A percentile compares a stretch with the other conserved stretches of the same genome.
phyloP scores from a whole-genome alignment of 2,329 filamentous ascomycete genomes.

The Aspergillus sp. region DNA sequence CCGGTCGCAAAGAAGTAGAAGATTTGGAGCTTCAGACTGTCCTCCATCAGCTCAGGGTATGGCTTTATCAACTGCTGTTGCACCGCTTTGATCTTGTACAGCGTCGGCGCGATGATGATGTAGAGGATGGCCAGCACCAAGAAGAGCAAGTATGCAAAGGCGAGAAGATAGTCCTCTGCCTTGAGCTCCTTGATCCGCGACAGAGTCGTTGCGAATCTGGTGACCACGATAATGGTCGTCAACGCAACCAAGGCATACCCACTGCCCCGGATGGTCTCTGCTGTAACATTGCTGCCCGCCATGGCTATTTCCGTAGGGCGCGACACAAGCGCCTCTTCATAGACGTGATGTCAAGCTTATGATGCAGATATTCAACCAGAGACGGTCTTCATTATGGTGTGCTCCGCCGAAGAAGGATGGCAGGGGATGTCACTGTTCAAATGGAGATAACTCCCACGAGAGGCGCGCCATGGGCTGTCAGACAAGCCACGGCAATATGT shows the following conservation, averaged over 20 bases:
- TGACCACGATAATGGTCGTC: conserved; percentile 16
- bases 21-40: conserved; percentile 31
- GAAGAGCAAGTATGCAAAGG: conserved; percentile 26
- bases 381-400: neutral
- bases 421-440: neutral
- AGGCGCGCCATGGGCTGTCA: neutral
- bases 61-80: conserved; percentile 18
- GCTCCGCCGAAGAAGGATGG: neutral
- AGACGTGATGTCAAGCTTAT: too few species aligned
- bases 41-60: conserved; percentile 31
- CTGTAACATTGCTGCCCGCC: neutral
- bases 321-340: neutral
- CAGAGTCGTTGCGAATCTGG: conserved; percentile 15
- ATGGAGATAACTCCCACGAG: neutral
- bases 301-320: neutral
- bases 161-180: conserved; percentile 28
- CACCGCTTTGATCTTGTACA: conserved; percentile 32
- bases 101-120: conserved; percentile 32
- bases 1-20: conserved; percentile 41
- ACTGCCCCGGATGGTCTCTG: conserved; percentile 11
- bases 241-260: conserved; percentile 19
- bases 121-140: conserved; percentile 32
- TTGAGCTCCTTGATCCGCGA: conserved; percentile 16
- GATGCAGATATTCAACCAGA: too few species aligned
- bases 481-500: too few species aligned